phyloP scores from a whole-genome alignment of 2,329 filamentous ascomycete genomes.

The Aspergillus pseudoviridinutans region DNA sequence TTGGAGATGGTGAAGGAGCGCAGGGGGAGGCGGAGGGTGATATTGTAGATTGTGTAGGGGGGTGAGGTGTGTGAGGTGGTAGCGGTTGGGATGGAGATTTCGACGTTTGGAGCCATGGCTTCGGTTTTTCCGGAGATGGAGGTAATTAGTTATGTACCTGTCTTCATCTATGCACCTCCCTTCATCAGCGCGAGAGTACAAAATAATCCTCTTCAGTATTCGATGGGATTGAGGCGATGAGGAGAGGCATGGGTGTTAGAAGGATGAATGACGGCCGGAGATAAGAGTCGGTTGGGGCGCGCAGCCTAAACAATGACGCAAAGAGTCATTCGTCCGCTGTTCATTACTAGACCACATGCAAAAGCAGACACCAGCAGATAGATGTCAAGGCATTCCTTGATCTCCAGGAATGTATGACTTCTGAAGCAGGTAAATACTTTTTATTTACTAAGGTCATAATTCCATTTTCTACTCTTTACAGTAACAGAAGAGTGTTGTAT shows the following conservation, averaged over 20 bases:
- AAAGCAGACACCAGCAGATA: not conserved
- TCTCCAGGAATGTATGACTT: not conserved
- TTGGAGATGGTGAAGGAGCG: slow-evolving; percentile 57
- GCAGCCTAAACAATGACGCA: slow-evolving; percentile 2
- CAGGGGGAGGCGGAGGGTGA: slow-evolving; percentile 58
- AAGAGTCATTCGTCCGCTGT: not conserved
- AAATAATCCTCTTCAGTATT: not conserved
- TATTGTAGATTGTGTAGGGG: slow-evolving; percentile 59
- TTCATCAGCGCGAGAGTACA: too few species aligned
- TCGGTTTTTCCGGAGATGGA: not conserved
- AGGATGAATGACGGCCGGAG: not conserved
- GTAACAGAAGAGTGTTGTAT: not conserved
- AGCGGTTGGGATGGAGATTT: slow-evolving; percentile 50
- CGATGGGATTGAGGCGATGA: not conserved
- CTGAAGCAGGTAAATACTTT: not conserved
- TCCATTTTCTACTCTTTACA: not conserved
- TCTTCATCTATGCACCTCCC: not conserved
- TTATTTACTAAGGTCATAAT: not conserved
- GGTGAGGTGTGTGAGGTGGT: slow-evolving; percentile 46
- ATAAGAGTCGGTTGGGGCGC: not conserved
- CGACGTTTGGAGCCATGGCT: slow-evolving; percentile 41
- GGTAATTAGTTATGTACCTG: not conserved
- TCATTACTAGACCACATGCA: not conserved
- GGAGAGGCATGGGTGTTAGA: not conserved
- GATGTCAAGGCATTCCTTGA: not conserved